Evolutionary conservation across 345 rosid genomes (phyloP).

Genomic region (Alliaria petiolata): DNA sequence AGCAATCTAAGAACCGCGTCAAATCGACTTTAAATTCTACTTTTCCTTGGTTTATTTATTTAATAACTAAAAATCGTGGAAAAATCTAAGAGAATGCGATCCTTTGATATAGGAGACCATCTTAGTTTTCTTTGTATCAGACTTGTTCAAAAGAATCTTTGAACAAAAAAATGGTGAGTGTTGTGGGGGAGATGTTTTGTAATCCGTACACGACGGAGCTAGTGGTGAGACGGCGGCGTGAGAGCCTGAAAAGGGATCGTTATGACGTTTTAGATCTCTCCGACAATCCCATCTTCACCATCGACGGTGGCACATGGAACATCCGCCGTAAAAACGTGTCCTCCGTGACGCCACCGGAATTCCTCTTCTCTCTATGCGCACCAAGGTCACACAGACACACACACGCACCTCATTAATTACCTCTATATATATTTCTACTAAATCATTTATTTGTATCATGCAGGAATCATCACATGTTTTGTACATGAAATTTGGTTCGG

Average conservation of each 20-base stretch:
- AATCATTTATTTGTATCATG: not conserved
- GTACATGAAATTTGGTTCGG: not conserved
- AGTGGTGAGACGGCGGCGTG: slow-evolving; percentile 42
- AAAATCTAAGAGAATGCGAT: not conserved
- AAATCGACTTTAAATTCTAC: slow-evolving; percentile 8
- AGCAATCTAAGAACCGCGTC: slow-evolving; percentile 22
- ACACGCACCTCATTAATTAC: not conserved
- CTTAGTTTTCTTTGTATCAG: not conserved
- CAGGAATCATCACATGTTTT: slow-evolving; percentile 6
- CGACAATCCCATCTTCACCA: slow-evolving; percentile 50
- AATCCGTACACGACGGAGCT: slow-evolving; percentile 52
- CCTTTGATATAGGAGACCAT: not conserved
- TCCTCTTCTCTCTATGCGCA: slow-evolving; percentile 49
- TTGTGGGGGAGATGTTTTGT: slow-evolving; percentile 51
- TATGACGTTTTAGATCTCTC: slow-evolving; percentile 45
- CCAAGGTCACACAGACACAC: slow-evolving; percentile 57
- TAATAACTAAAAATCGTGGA: not conserved
- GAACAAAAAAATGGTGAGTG: slow-evolving; percentile 34
- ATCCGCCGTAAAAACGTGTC: slow-evolving; percentile 42
- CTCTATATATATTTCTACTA: not conserved
- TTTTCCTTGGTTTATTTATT: not conserved
- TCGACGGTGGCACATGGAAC: slow-evolving; percentile 48
- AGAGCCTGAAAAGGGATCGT: slow-evolving; percentile 34
- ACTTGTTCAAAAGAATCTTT: not conserved
- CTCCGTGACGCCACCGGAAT: slow-evolving; percentile 52